These are phyloP conservation scores for Fraxinus paxiana DNA, from an alignment of 305 asterid genomes.

Conservation along the genomic window DNA sequence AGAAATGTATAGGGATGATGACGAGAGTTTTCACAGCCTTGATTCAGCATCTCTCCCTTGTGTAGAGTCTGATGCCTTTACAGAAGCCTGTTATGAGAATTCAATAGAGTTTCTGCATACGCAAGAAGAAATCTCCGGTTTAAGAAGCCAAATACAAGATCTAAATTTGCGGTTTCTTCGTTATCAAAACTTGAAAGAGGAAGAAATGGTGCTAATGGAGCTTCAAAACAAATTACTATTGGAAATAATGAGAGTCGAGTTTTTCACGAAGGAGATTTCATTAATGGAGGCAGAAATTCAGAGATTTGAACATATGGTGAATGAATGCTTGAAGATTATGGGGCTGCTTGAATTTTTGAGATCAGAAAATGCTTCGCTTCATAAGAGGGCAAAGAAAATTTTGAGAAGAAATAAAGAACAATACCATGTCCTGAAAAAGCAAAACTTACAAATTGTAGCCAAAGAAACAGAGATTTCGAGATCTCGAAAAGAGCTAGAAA, in stretches of 20 bases:
- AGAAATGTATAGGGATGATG: slow-evolving; percentile 9
- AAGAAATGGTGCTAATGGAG: slow-evolving; percentile 40
- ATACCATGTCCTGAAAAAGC: slow-evolving; percentile 26
- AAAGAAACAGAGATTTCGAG: slow-evolving; percentile 37
- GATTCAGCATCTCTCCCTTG: slow-evolving; percentile 23
- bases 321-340: slow-evolving; percentile 28
- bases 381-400: slow-evolving; percentile 43
- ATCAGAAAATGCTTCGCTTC: slow-evolving; percentile 43
- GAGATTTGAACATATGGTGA: slow-evolving; percentile 35
- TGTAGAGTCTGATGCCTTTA: slow-evolving; percentile 8
- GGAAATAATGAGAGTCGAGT: slow-evolving; percentile 40
- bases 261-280: slow-evolving; percentile 33
- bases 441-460: slow-evolving; percentile 29
- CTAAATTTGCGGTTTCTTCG: slow-evolving; percentile 31
- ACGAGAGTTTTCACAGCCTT: slow-evolving; percentile 19
- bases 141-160: slow-evolving; percentile 33
- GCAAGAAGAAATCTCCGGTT: slow-evolving; percentile 30
- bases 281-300: slow-evolving; percentile 30
- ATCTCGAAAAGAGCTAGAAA: slow-evolving; percentile 29
- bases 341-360: slow-evolving; percentile 35
- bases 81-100: slow-evolving; percentile 1
- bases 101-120: not conserved
- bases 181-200: slow-evolving; percentile 45
- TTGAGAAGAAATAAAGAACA: slow-evolving; percentile 25
- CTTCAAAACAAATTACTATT: slow-evolving; percentile 35